These are phyloP conservation scores for Colletotrichum falcatum DNA, from an alignment of 2,329 filamentous ascomycete genomes.

Conservation along the genomic window DNA sequence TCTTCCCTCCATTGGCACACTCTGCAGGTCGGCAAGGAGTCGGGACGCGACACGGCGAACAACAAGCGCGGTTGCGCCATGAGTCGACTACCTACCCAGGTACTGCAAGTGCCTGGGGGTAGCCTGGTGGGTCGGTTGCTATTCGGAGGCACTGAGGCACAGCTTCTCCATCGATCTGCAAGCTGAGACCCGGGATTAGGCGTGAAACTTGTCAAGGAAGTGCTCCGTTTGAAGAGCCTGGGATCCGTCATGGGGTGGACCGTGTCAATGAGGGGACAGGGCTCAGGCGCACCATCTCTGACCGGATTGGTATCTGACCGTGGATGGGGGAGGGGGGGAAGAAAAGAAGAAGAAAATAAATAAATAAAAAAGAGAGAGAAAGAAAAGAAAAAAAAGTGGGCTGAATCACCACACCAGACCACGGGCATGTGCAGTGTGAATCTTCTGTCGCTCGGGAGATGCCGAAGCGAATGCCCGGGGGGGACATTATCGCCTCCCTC, in stretches of 20 bases:
- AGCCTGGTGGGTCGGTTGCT: slow-evolving; percentile 1
- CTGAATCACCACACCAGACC: slow-evolving; percentile 24
- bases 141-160: slow-evolving; percentile 44
- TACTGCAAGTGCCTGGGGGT: too few relatives aligned
- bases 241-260: slow-evolving; percentile 40
- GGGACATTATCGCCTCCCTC: slow-evolving; percentile 4
- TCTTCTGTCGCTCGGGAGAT: slow-evolving; percentile 38
- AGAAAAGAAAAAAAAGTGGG: slow-evolving; percentile 14
- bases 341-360: too few relatives aligned
- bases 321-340: too few relatives aligned
- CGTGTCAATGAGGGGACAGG: slow-evolving; percentile 38
- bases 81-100: neutral
- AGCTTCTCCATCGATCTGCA: slow-evolving; percentile 52
- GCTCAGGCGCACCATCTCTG: slow-evolving; percentile 46
- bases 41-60: slow-evolving; percentile 7
- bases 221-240: slow-evolving; percentile 42
- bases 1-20: slow-evolving; percentile 27
- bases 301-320: slow-evolving; percentile 50
- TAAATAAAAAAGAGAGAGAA: too few relatives aligned
- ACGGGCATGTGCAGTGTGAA: slow-evolving; percentile 38
- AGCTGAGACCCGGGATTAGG: slow-evolving; percentile 55
- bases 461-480: slow-evolving; percentile 38
- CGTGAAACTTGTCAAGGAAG: slow-evolving; percentile 54
- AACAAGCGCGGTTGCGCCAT: slow-evolving; percentile 22
- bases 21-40: slow-evolving; percentile 6